A percentile compares a stretch with the other conserved stretches of the same genome.
Evolutionary conservation across 2,329 filamentous ascomycete genomes (phyloP).

Genomic region (Fusarium circinatum): DNA sequence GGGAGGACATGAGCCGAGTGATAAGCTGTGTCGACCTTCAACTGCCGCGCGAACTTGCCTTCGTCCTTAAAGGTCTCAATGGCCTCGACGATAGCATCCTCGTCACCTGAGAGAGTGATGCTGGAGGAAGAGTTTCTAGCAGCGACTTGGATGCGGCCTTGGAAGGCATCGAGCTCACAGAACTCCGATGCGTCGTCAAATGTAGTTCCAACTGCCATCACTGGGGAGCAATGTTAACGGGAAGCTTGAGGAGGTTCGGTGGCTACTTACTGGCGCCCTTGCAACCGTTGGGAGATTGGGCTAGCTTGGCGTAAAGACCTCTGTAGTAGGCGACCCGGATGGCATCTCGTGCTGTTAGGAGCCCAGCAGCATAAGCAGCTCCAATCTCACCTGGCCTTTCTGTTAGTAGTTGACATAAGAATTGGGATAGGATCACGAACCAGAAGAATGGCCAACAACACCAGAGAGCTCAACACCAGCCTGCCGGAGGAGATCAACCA

Average conservation of each 20-base stretch:
- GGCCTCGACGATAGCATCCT: background rate
- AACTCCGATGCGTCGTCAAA: background rate
- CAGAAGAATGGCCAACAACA: constrained; percentile 56
- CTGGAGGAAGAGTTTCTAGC: background rate
- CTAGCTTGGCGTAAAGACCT: constrained; percentile 11
- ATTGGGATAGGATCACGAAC: constrained; percentile 2
- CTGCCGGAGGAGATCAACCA: constrained; percentile 52
- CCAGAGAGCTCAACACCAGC: constrained; percentile 45
- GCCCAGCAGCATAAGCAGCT: constrained; percentile 55
- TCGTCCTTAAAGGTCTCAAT: background rate
- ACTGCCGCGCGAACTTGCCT: background rate
- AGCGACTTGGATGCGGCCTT: background rate
- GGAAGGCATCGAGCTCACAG: background rate
- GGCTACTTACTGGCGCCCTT: background rate
- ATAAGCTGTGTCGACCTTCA: constrained; percentile 12
- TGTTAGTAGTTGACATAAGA: fast-evolving
- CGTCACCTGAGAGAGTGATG: background rate
- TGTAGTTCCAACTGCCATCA: constrained; percentile 2
- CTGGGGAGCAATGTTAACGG: fast-evolving
- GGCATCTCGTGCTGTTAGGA: constrained; percentile 48
- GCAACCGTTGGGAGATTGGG: background rate
- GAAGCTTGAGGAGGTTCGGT: fast-evolving
- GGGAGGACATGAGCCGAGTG: background rate
- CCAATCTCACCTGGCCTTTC: constrained; percentile 49
- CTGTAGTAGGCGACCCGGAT: constrained; percentile 36